phyloP scores from a whole-genome alignment of 139 green algal species.

The Haematococcus sp. region DNA sequence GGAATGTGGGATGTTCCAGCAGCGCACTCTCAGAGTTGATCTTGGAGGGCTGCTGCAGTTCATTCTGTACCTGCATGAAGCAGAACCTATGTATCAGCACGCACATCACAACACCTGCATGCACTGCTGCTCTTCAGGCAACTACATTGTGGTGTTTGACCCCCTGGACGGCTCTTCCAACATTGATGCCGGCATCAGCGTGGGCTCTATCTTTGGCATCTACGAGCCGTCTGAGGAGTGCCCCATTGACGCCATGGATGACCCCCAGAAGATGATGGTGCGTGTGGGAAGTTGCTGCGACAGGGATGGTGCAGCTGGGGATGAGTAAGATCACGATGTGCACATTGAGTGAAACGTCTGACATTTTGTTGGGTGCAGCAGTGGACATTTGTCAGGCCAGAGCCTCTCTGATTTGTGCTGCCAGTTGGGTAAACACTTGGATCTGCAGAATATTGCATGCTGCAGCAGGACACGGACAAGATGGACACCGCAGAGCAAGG shows the following conservation, averaged over 20 bases:
- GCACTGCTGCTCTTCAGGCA: slow-evolving; percentile 69
- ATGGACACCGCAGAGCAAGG: too few species aligned
- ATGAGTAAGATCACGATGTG: too few species aligned
- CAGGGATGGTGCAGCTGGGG: too few species aligned
- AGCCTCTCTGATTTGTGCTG: not conserved
- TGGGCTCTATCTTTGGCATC: slow-evolving; percentile 96
- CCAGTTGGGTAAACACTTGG: too few species aligned
- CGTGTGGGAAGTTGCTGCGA: too few species aligned
- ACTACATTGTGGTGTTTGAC: slow-evolving; percentile 99
- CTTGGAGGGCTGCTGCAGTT: not conserved
- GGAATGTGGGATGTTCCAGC: not conserved
- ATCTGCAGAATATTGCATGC: too few species aligned
- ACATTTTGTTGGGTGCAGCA: not conserved
- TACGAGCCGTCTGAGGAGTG: slow-evolving; percentile 88
- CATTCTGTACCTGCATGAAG: not conserved
- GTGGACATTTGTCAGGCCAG: not conserved
- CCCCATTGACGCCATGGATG: slow-evolving; percentile 73
- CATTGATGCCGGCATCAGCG: slow-evolving; percentile 96
- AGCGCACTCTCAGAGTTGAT: not conserved
- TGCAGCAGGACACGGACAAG: too few species aligned
- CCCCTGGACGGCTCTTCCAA: slow-evolving; percentile 97
- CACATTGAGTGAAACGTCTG: not conserved
- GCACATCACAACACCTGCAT: too few species aligned
- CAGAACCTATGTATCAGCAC: too few species aligned
- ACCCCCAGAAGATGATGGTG: slow-evolving; percentile 62